phyloP scores from a whole-genome alignment of 1,284 basidiomycete genomes.

The Cutaneotrichosporon spelunceum region DNA sequence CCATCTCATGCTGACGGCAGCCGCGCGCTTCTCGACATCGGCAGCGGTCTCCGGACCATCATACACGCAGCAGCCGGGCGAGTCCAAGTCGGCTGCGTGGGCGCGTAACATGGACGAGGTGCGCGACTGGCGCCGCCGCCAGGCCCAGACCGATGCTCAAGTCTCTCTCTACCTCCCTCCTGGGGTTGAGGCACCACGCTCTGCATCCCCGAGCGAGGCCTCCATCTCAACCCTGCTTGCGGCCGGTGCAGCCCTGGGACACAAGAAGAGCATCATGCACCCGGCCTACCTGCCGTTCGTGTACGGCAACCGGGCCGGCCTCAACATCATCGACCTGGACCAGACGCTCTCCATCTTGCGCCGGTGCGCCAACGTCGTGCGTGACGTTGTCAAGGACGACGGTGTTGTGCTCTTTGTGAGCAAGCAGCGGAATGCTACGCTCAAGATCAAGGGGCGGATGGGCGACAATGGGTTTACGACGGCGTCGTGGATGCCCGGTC shows the following conservation, averaged over 20 bases:
- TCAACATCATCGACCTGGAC: conserved; percentile 94
- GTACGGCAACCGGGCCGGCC: conserved; percentile 84
- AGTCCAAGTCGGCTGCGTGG: conserved; percentile 40
- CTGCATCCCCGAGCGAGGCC: conserved; percentile 24
- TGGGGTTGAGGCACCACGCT: conserved; percentile 5
- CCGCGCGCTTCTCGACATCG: neutral
- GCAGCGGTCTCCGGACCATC: neutral
- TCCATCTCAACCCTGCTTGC: conserved; percentile 86
- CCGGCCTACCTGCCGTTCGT: conserved; percentile 89
- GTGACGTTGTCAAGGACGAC: conserved; percentile 73
- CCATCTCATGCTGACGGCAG: conserved; percentile 9
- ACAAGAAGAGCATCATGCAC: conserved; percentile 75
- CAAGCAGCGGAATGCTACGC: conserved; percentile 71
- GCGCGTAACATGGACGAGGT: conserved; percentile 43
- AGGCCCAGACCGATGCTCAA: conserved; percentile 29
- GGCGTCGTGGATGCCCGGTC: conserved; percentile 89
- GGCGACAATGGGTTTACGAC: conserved; percentile 74
- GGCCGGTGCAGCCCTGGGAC: conserved; percentile 90
- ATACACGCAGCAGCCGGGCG: conserved; percentile 20
- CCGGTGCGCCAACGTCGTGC: conserved; percentile 81
- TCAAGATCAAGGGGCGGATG: conserved; percentile 75
- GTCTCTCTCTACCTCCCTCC: conserved; percentile 33
- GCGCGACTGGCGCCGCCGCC: conserved; percentile 38
- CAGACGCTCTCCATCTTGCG: conserved; percentile 87
- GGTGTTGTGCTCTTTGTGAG: conserved; percentile 90